These are phyloP conservation scores for Adansonia madagascariensis DNA, from an alignment of 441 rosid genomes.

Conservation along the genomic window DNA sequence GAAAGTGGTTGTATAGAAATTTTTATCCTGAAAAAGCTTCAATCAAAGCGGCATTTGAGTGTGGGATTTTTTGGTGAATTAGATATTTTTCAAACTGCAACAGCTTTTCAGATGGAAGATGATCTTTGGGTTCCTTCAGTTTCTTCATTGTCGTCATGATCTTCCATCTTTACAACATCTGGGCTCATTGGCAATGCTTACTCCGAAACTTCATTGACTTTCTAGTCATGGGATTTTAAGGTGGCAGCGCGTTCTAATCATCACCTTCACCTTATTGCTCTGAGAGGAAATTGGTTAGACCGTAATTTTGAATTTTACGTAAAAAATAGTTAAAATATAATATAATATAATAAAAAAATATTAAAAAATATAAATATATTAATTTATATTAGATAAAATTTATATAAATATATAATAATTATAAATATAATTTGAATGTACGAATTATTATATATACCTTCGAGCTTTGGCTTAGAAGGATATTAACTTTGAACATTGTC, in stretches of 20 bases:
- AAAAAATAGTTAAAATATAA: no score
- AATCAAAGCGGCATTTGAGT: background rate
- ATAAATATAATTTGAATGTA: no score
- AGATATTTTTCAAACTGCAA: background rate
- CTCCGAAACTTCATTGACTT: background rate
- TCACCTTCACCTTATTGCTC: background rate
- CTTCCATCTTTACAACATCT: background rate
- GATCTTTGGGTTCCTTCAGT: background rate
- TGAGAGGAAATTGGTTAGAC: background rate
- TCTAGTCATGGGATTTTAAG: background rate
- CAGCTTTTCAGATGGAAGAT: background rate
- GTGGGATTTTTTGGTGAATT: background rate
- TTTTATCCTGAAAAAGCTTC: background rate
- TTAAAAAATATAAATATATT: no score
- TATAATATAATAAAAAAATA: background rate
- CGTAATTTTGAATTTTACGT: no score
- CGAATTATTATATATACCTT: no score
- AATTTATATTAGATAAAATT: no score
- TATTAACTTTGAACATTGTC: no score
- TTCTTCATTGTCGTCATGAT: background rate
- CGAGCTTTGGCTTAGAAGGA: no score
- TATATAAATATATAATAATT: no score
- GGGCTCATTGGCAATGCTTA: background rate
- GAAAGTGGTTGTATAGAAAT: background rate
- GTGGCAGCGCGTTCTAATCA: background rate